Conservation (phyloP, 106 monocot genomes). For the Vanilla planifolia region DNA sequence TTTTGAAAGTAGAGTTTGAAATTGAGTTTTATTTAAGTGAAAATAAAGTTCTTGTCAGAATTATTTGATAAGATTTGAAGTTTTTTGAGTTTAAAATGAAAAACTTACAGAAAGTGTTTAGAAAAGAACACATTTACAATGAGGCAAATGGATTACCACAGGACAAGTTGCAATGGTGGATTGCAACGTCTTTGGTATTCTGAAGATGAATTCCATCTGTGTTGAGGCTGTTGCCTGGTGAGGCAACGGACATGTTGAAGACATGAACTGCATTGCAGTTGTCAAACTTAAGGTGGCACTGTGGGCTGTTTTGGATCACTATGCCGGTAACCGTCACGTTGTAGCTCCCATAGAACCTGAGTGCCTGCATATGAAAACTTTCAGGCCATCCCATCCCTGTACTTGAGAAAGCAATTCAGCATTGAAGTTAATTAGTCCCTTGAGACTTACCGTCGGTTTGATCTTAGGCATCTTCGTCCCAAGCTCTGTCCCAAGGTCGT, state of each 20-base stretch:
- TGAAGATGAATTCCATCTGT: slow-evolving; percentile 96
- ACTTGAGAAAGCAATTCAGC: neutral
- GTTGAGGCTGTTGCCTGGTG: slow-evolving; percentile 77
- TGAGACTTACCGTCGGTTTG: slow-evolving; percentile 76
- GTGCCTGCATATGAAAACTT: slow-evolving; percentile 39
- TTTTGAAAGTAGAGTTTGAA: too few relatives aligned
- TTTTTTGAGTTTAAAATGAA: too few relatives aligned
- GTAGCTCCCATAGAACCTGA: slow-evolving; percentile 87
- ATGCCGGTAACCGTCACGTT: slow-evolving; percentile 83
- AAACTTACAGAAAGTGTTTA: too few relatives aligned
- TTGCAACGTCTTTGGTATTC: slow-evolving; percentile 66
- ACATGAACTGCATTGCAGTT: slow-evolving; percentile 68
- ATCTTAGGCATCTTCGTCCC: slow-evolving; percentile 49
- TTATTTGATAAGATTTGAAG: neutral
- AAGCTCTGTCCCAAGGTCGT: too few relatives aligned
- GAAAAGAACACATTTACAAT: too few relatives aligned
- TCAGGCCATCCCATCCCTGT: neutral
- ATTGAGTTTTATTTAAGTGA: too few relatives aligned
- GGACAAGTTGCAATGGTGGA: slow-evolving; percentile 66
- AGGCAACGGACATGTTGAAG: slow-evolving; percentile 61
- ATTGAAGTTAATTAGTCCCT: neutral
- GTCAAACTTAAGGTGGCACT: slow-evolving; percentile 96
- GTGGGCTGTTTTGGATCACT: slow-evolving; percentile 89
- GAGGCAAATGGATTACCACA: slow-evolving; percentile 67
- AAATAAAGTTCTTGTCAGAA: neutral